Base-by-base conservation (phyloP, 2,329 filamentous ascomycete species). In the Fusarium pseudocircinatum region DNA sequence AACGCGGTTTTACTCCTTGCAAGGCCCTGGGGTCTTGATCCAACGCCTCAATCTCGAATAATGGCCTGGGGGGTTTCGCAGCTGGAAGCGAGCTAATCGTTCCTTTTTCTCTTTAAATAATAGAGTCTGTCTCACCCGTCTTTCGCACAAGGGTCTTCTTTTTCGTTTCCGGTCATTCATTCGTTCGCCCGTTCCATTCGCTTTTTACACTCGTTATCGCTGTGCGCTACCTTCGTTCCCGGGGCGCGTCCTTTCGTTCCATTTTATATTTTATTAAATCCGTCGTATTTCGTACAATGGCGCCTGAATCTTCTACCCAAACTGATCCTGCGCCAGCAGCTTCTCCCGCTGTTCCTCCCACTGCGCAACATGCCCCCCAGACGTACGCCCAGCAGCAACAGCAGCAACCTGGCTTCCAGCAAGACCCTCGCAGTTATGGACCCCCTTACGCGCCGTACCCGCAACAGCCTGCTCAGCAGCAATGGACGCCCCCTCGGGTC, bases 381-480 rank as follows among this genome's bases (percentile, higher is more conserved):
- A 64, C 58, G 4, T 72, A 56, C 30, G 59, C 8, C 52, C 73
- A 58, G 36, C 59, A 28, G 26, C 7, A 28, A 28, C 73, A 70
- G 28, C 67, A 67, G 59, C 70, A 63, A 40, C 66, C 67, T 26
- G 60, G 72, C 26, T 74, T 63, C 20, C 72, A 76, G 56, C 69
- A 75, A 39, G 73, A 70, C 24, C 77, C 78, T 54, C 65, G 63
- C 28, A 60, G 75, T n/a, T 79, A 79, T 47, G 78, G 77, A 7
- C 77, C 77, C 13, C 68, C 74, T 14, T 78, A 76, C 57, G 70
- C 70, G 56, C 63, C 76, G 20, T 80, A 75, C 46, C 72, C 65
- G 22, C 74, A 76, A 50, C 68, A 70, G 30, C 67, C 75, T 20
- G 60, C 67, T n/a, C 67, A 62, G 34, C 74, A 72, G 44, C 60